phyloP scores from a whole-genome alignment of 2,329 filamentous ascomycete species.

The Trichoderma gracile region DNA sequence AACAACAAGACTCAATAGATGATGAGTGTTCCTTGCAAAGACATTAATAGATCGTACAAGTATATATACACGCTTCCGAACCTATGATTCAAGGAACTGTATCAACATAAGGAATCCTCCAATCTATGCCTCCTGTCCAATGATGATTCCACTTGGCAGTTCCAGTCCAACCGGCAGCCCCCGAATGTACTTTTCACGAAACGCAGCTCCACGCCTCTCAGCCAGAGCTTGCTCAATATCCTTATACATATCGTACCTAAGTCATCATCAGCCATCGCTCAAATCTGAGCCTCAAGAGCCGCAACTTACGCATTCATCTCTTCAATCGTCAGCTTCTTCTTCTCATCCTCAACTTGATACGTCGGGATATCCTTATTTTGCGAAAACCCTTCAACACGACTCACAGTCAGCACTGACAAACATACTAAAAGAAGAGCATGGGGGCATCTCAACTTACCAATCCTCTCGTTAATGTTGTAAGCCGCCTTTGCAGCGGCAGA shows the following conservation, averaged over 20 bases:
- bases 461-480: conserved; percentile 64
- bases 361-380: conserved; percentile 56
- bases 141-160: conserved; percentile 50
- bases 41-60: not conserved
- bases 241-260: conserved; percentile 59
- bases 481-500: conserved; percentile 58
- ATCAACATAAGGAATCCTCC: too few relatives aligned
- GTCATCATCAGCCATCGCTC: not conserved
- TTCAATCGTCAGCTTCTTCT: conserved; percentile 64
- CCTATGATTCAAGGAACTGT: too few relatives aligned
- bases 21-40: too few relatives aligned
- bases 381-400: conserved; percentile 53
- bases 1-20: too few relatives aligned
- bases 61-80: not conserved
- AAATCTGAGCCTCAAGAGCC: fast-evolving
- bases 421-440: too few relatives aligned
- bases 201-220: conserved; percentile 37
- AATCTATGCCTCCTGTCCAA: conserved; percentile 31
- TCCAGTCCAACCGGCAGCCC: conserved; percentile 51
- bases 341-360: conserved; percentile 64
- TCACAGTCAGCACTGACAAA: not conserved
- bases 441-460: conserved; percentile 43
- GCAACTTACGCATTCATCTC: conserved; percentile 64
- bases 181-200: conserved; percentile 42
- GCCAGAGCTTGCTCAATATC: conserved; percentile 55